Evolutionary conservation across 257 asterid genomes (phyloP).

Genomic region (Perilla frutescens): DNA sequence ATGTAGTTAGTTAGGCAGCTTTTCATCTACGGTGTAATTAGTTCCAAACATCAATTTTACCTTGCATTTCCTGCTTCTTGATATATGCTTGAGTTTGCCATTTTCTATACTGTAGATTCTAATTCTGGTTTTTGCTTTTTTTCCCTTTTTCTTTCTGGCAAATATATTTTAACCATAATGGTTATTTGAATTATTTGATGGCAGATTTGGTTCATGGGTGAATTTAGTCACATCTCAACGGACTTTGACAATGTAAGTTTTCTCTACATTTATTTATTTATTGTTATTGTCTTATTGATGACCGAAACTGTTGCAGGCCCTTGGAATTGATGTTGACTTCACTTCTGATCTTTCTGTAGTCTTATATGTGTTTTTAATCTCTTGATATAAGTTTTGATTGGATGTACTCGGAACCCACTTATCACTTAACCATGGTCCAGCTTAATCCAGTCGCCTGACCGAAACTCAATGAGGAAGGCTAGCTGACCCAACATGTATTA

Average conservation of each 20-base stretch:
- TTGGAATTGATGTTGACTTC: conserved; percentile 26
- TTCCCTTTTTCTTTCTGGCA: not conserved
- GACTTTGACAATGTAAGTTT: conserved; percentile 72
- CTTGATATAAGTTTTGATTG: conserved; percentile 18
- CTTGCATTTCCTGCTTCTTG: conserved; percentile 6
- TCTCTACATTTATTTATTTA: conserved; percentile 23
- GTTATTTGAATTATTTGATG: conserved; percentile 36
- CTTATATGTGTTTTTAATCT: not conserved
- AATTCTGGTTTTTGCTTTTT: not conserved
- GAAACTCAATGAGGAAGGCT: not conserved
- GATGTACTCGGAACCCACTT: not conserved
- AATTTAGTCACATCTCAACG: conserved; percentile 69
- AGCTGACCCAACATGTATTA: not conserved
- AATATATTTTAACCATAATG: conserved; percentile 19
- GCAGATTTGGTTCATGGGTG: conserved; percentile 85
- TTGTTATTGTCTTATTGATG: not conserved
- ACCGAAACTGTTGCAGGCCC: conserved; percentile 20
- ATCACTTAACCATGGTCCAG: not conserved
- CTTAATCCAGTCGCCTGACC: not conserved
- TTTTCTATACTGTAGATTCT: conserved; percentile 27
- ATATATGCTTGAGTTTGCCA: conserved; percentile 15
- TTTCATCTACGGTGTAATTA: conserved; percentile 5
- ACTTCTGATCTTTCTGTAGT: conserved; percentile 16
- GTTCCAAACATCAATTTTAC: conserved; percentile 14
- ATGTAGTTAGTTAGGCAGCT: conserved; percentile 4